A percentile compares a stretch with the other conserved stretches of the same genome.
phyloP scores from a whole-genome alignment of 2,329 filamentous ascomycete species.

The Aphanoascus verrucosus region DNA sequence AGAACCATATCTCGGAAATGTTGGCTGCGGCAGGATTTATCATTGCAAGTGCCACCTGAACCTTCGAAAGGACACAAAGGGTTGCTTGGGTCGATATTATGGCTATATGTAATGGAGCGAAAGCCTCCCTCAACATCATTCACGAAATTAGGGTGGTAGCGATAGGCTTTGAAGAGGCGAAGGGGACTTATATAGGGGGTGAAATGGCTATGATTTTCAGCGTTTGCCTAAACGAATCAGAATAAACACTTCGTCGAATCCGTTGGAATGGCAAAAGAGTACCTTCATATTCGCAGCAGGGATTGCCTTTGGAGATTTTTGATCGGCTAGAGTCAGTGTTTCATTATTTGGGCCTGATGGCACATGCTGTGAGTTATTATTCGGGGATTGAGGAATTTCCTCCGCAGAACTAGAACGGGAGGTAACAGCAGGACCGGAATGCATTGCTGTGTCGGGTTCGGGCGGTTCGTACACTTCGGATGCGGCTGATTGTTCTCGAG shows the following conservation, averaged over 20 bases:
- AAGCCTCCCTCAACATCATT: slow-evolving; percentile 63
- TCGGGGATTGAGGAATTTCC: slow-evolving; percentile 22
- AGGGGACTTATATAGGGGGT: slow-evolving; percentile 75
- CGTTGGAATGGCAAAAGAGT: slow-evolving; percentile 20
- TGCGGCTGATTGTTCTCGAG: slow-evolving; percentile 24
- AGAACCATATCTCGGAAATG: slow-evolving; percentile 67
- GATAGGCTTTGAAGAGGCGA: slow-evolving; percentile 72
- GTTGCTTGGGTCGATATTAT: slow-evolving; percentile 67
- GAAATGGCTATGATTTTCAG: slow-evolving; percentile 27
- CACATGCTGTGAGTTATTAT: slow-evolving; percentile 18
- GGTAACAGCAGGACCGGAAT: slow-evolving; percentile 26
- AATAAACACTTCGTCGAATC: slow-evolving; percentile 11
- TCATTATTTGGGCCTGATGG: slow-evolving; percentile 21
- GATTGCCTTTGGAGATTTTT: slow-evolving; percentile 21
- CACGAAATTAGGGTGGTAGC: slow-evolving; percentile 71
- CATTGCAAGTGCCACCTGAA: slow-evolving; percentile 60
- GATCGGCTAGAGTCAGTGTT: slow-evolving; percentile 26
- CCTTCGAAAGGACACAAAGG: slow-evolving; percentile 69
- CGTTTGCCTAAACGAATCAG: slow-evolving; percentile 3
- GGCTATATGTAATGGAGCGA: slow-evolving; percentile 85
- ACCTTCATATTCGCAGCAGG: slow-evolving; percentile 20
- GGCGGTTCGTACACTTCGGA: slow-evolving; percentile 50
- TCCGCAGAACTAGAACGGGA: slow-evolving; percentile 37
- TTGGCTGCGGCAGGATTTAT: slow-evolving; percentile 61
- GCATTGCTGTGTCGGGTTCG: slow-evolving; percentile 26